Percentiles rank a stretch among this genome's conserved stretches.
Evolutionary conservation across 805 yeast species (phyloP).

Genomic region (Saccharomycopsis oosterbeekiorum): DNA sequence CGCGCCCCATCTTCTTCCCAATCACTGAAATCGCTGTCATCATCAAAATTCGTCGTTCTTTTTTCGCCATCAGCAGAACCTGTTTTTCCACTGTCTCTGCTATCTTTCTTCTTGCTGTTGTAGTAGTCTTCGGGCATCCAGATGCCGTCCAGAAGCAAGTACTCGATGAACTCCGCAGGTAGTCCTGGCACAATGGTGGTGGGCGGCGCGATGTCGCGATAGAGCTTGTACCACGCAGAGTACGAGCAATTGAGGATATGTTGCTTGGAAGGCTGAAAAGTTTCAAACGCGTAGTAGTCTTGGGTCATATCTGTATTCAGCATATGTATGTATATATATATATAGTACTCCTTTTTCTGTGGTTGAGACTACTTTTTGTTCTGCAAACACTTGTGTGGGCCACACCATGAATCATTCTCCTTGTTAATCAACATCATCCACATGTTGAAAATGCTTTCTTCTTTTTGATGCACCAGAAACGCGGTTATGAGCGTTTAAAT

Average conservation of each 20-base stretch:
- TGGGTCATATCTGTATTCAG: slow-evolving; percentile 3
- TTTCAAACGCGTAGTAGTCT: slow-evolving; percentile 17
- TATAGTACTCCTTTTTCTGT: no score
- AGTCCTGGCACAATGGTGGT: slow-evolving; percentile 45
- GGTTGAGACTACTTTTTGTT: no score
- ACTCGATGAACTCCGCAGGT: slow-evolving; percentile 48
- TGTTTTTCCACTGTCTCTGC: no score
- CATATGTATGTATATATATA: no score
- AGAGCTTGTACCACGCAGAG: slow-evolving; percentile 50
- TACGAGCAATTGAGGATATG: slow-evolving; percentile 45
- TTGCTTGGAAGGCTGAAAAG: slow-evolving; percentile 25
- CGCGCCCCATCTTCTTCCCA: slow-evolving; percentile 48
- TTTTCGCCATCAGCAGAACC: neutral
- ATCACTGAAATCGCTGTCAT: slow-evolving; percentile 64
- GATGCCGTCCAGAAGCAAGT: slow-evolving; percentile 60
- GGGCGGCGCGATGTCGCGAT: slow-evolving; percentile 39
- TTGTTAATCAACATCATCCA: no score
- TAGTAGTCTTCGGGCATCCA: slow-evolving; percentile 41
- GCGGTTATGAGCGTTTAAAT: no score
- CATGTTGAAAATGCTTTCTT: no score
- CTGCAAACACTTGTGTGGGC: no score
- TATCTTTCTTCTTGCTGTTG: slow-evolving; percentile 4
- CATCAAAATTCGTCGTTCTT: slow-evolving; percentile 26
- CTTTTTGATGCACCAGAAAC: no score
- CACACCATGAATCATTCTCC: no score